A percentile compares a stretch with the other conserved stretches of the same genome.
phyloP scores from a whole-genome alignment of 345 rosid species.

The Linum lewisii region DNA sequence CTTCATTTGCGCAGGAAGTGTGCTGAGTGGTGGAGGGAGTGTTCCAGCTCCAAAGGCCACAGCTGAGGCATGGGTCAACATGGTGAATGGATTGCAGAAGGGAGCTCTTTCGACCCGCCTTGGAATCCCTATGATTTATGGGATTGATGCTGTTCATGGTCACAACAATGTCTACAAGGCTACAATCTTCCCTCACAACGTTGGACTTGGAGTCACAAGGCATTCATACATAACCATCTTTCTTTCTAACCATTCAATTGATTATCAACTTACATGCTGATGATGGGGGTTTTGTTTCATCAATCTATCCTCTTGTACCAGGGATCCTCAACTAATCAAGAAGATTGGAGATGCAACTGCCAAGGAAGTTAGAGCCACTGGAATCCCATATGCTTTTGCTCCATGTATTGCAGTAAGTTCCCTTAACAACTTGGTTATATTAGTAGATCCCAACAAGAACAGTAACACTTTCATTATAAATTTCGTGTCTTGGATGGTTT shows the following conservation, averaged over 20 bases:
- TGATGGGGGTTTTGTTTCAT: not conserved
- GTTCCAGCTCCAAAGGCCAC: not conserved
- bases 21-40: constrained; percentile 5
- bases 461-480: too few relatives aligned
- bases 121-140: constrained; percentile 8
- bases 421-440: too few relatives aligned
- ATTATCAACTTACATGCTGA: not conserved
- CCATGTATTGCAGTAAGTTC: constrained; percentile 6
- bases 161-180: constrained; percentile 8
- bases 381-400: constrained; percentile 5
- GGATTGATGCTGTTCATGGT: constrained; percentile 10
- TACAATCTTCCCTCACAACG: constrained; percentile 8
- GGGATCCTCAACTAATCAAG: constrained; percentile 6
- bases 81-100: not conserved
- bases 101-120: constrained; percentile 2
- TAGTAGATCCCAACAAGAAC: too few relatives aligned
- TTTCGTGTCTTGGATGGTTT: not conserved
- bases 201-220: constrained; percentile 8
- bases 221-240: not conserved
- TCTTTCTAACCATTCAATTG: not conserved
- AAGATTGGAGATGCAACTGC: constrained; percentile 8
- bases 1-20: not conserved
- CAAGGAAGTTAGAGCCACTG: constrained; percentile 8
- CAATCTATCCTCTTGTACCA: not conserved
- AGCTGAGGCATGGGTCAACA: not conserved